Base-by-base conservation (phyloP, 2,329 filamentous ascomycete species). In the Penicillium brasilianum region DNA sequence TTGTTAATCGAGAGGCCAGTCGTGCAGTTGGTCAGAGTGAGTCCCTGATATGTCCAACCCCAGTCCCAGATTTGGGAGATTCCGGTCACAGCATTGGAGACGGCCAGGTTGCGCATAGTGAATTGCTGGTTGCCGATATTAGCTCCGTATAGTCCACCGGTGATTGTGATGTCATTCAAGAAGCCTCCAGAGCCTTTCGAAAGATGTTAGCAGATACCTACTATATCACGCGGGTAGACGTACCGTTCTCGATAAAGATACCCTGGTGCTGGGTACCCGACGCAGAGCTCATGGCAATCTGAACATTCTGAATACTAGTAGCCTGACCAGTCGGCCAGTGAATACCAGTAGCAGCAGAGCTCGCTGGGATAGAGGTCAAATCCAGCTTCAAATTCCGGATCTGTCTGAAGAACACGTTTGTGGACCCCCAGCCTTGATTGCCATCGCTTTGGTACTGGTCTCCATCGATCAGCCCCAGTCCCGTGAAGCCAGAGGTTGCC, bases 331-430 rank as follows among this genome's bases (percentile, higher is more conserved):
- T 81, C 18, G 83, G 83, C 83, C 83, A 85, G 66, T 85, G 83
- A 51, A 85, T 82, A 55, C 75, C 77, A 22, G 71, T 75, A 10
- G 72, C 71, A 22, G 64, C 68, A 6, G 63, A 67, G 37, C 54
- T 66, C 2, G 72, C 68, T n/a, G 75, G 71, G 44, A 78, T 73
- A 9, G 63, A 66, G 5, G 79, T 81, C 46, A 82, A 78, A 69
- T 91, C 88, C 41, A 91, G 79, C 58, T 87, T 78, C 52, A 91
- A 81, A 69, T 91, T 91, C 9, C 87, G 81, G 60, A 90, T 82
- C 65, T 87, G 85, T 48, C 87, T 81, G 70, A 82, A 88, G 74
- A 91, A 91, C 10, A 88, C 84, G 66, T 85, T 87, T 37, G 83
- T 86, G 4, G 83, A 76, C 30, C 75, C 64, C 71, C 70, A 76